These are phyloP conservation scores for Neofusicoccum kwambonambiense DNA, from an alignment of 2,329 filamentous ascomycete species.

Conservation along the genomic window DNA sequence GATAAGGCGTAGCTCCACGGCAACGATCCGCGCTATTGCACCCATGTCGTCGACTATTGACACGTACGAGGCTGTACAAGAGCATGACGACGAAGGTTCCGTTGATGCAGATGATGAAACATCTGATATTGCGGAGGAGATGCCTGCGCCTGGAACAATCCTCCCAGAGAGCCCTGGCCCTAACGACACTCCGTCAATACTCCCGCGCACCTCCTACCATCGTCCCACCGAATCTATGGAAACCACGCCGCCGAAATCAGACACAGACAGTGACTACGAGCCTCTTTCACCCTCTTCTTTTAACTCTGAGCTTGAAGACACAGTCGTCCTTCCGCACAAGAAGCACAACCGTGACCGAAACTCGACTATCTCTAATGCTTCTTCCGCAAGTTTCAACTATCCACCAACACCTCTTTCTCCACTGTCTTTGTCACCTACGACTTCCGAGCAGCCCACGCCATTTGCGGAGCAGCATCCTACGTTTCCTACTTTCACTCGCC, in stretches of 20 bases:
- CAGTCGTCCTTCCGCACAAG: neutral
- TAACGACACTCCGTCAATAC: neutral
- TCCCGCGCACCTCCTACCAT: neutral
- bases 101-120: neutral
- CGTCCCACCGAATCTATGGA: constrained; percentile 1
- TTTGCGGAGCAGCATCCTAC: neutral
- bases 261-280: constrained; percentile 4
- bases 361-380: constrained; percentile 15
- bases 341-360: constrained; percentile 14
- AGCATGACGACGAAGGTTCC: constrained; percentile 14
- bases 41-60: neutral
- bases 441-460: neutral
- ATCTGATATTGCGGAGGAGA: neutral
- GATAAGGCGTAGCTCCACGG: constrained; percentile 9
- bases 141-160: neutral
- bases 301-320: constrained; percentile 7
- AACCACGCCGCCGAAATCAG: constrained; percentile 2
- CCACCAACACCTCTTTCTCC: constrained; percentile 13
- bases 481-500: constrained; percentile 4
- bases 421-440: neutral
- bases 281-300: neutral
- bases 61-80: constrained; percentile 8
- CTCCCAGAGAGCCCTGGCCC: neutral
- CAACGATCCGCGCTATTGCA: constrained; percentile 13
- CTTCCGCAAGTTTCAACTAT: constrained; percentile 6